Percentiles rank a stretch among this genome's conserved stretches.
Conservation (phyloP, 2,329 filamentous ascomycete genomes). For the Keithomyces neogunnii region DNA sequence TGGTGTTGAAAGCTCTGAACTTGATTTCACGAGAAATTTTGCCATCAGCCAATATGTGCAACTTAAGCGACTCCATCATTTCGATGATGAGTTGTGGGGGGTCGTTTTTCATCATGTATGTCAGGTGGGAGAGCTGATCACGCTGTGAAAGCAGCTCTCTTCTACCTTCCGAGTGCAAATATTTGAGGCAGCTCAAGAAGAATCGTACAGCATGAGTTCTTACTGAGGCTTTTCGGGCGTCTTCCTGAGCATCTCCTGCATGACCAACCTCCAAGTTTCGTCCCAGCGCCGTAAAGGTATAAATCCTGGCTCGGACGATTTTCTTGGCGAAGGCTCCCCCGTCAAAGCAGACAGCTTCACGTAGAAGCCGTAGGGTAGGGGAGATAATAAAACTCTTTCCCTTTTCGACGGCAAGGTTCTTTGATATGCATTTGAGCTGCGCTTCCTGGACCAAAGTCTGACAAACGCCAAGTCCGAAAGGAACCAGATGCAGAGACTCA, state of each 20-base stretch:
- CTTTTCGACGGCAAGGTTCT: conserved; percentile 71
- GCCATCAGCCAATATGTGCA: conserved; percentile 65
- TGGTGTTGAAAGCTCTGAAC: conserved; percentile 65
- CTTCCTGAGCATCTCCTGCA: conserved; percentile 48
- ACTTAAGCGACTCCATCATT: conserved; percentile 62
- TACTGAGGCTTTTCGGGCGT: conserved; percentile 64
- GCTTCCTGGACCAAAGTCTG: conserved; percentile 73
- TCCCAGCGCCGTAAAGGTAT: conserved; percentile 71
- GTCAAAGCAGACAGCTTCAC: conserved; percentile 78
- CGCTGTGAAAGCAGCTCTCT: conserved; percentile 71
- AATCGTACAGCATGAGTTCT: conserved; percentile 78
- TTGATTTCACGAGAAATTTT: conserved; percentile 68
- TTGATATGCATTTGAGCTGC: conserved; percentile 72
- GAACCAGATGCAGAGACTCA: conserved; percentile 61
- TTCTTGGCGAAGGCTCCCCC: conserved; percentile 71
- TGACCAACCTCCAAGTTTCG: conserved; percentile 70
- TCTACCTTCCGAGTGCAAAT: conserved; percentile 69
- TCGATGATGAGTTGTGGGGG: conserved; percentile 67
- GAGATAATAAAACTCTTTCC: conserved; percentile 83
- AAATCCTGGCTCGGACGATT: conserved; percentile 69
- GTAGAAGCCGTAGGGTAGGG: conserved; percentile 75
- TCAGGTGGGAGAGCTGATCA: conserved; percentile 75
- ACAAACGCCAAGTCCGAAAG: conserved; percentile 70
- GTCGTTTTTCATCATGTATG: conserved; percentile 71
- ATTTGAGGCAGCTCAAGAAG: conserved; percentile 69